Evolutionary conservation across 352 stramenopile genomes (phyloP), one percentile per base, ranked within the genome.

Genomic region (Phytophthora multivora): DNA sequence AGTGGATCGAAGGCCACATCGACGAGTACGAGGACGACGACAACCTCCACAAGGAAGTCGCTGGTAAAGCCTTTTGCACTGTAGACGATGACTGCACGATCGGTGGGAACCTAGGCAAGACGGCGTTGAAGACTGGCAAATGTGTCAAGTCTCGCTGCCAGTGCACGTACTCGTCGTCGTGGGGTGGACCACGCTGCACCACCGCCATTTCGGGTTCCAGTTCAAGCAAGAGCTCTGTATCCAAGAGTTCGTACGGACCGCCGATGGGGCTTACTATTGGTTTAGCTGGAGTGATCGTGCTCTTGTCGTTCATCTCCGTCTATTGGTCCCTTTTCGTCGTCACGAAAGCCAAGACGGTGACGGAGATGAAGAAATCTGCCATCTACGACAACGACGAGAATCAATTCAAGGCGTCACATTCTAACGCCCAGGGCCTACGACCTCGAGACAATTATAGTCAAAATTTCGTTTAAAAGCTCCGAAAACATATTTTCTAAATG

Each of bases 1-100:
- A 75, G 15, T 91, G 79, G 75, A 91, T 91, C 47, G 57, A 86
- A 11, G 77, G 57, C 0, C 82, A 89, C 38, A 69, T 89, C 12
- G 73, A 80, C 25, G 73, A 83, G 49, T 91, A 86, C 51, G 54
- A 82, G 49, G 42, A 91, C 46, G 33, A 67, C 23, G 75, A 82
- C 49, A 89, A 89, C 51, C 52, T 64, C 33, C 40, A 41, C 18
- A 47, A 79, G 18, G 63, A 65, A 4, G 79, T 90, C 5, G 45
- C 66, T 7, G 77, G 81, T 5, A 66, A 57, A 7, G 81, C 67
- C 0, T 86, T 81, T 35, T 89, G 79, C 35, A 49, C 12, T 4
- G 47, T 16, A 0, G 54, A 85, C 43, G 66, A 80, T 42, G 79
- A 91, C 63, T 91, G 82, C 43, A 87, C 80, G 0, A 66, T 88